Evolutionary conservation across 2,329 filamentous ascomycete genomes (phyloP).

Genomic region (Leptographium wingfieldii): DNA sequence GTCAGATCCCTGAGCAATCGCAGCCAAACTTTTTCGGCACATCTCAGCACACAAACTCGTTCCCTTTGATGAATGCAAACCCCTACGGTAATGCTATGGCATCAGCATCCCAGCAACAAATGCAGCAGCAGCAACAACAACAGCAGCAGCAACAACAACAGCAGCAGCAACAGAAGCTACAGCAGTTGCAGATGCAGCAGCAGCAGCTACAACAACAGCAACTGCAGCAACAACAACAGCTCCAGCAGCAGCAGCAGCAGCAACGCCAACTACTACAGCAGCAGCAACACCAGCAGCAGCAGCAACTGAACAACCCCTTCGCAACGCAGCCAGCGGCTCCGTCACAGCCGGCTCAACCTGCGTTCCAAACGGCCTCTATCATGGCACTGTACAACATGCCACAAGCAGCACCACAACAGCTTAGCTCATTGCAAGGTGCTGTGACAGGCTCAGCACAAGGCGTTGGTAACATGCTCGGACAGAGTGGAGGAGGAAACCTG

Average conservation of each 20-base stretch:
- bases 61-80: constrained; percentile 5
- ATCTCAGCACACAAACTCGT: constrained; percentile 6
- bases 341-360: constrained; percentile 20
- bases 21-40: constrained; percentile 29
- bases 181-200: not conserved
- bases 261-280: not conserved
- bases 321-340: constrained; percentile 19
- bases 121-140: not conserved
- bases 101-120: not conserved
- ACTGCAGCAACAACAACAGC: not conserved
- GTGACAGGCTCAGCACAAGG: not conserved
- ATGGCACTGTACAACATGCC: constrained; percentile 60
- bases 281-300: not conserved
- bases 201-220: not conserved
- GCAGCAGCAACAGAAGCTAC: constrained; percentile 3
- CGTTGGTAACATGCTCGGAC: not conserved
- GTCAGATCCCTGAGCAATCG: constrained; percentile 40
- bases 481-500: constrained; percentile 12
- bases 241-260: not conserved
- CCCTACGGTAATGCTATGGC: constrained; percentile 3
- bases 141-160: not conserved
- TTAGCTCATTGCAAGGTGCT: not conserved
- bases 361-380: constrained; percentile 60
- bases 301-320: constrained; percentile 20
- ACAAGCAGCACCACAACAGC: constrained; percentile 30